A percentile compares a stretch with the other conserved stretches of the same genome.
These are phyloP conservation scores for Hemisphaericaspora xylofermentans DNA, from an alignment of 1,139 yeast species.

Conservation along the genomic window DNA sequence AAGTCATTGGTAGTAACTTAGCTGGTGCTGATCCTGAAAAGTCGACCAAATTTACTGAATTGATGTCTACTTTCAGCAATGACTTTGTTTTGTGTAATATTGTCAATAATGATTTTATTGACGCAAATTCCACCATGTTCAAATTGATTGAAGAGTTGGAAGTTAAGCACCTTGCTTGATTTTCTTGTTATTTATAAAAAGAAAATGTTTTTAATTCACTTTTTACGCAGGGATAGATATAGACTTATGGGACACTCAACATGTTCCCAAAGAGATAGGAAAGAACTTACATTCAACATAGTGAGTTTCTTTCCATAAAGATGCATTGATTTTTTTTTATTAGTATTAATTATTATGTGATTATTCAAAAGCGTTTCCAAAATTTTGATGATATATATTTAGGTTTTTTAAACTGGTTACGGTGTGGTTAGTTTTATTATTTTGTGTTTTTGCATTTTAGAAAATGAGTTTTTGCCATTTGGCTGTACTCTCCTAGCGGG, in stretches of 20 bases:
- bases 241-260: conserved; percentile 6
- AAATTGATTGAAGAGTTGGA: conserved; percentile 31
- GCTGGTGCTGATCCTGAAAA: conserved; percentile 36
- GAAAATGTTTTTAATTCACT: conserved; percentile 22
- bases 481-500: background rate
- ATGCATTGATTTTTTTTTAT: background rate
- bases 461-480: background rate
- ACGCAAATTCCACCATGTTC: conserved; percentile 51
- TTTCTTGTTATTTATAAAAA: conserved; percentile 8
- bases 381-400: conserved; percentile 1
- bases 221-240: conserved; percentile 23
- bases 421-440: conserved; percentile 4
- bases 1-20: conserved; percentile 43
- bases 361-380: conserved; percentile 4
- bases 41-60: conserved; percentile 27
- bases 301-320: conserved; percentile 1
- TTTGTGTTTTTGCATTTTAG: conserved; percentile 1
- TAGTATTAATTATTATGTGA: background rate
- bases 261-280: conserved; percentile 4
- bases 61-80: conserved; percentile 53
- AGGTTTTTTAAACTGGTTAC: conserved; percentile 5
- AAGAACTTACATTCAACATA: conserved; percentile 4
- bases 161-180: conserved; percentile 16
- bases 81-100: conserved; percentile 78
- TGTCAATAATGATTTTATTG: conserved; percentile 82